Evolutionary conservation across 306 rosid species (phyloP), one percentile per base, ranked within the genome.

Genomic region (Sindora glabra): DNA sequence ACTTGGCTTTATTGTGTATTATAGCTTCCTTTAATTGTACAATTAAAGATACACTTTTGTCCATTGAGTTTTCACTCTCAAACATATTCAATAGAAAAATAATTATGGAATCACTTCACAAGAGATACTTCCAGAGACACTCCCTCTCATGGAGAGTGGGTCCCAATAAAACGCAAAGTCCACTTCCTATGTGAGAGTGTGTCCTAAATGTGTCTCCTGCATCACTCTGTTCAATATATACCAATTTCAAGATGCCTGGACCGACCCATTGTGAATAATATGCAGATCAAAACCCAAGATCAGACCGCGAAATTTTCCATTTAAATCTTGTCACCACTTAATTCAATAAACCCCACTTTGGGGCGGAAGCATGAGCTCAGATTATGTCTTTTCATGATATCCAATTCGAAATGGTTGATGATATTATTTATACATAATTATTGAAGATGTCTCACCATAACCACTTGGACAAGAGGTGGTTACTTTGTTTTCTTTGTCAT

Each of bases 301-400:
- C 68, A 65, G 30, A 49, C 33, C 32, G 62, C 7, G 14, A 33
- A 66, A 40, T 59, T 36, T n/a, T 32, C 45, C 27, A 26, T 21
- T 32, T 23, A 25, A 26, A 50, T 44, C 59, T 36, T 65, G 60
- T 55, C n/a, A 33, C 56, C 51, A 60, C 47, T 47, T 59, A 18
- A 47, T 11, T 47, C 23, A 41, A 42, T 42, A 37, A 13, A 47
- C 18, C 29, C 14, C 56, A 47, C 56, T 49, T 57, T 34, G 61
- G 56, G 34, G 48, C 26, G 5, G 34, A 29, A 29, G 8, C 34
- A 29, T 29, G 34, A 29, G 34, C 34, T 29, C 8, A 4, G 34
- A 4, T 29, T 29, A 17, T 59, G 18, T 51, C 22, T 50, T 56
- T 12, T 23, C 46, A 47, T 39, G 38, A 55, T 55, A 47, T 61